Evolutionary conservation across 345 rosid species (phyloP).

Genomic region (Eutrema yunnanense): DNA sequence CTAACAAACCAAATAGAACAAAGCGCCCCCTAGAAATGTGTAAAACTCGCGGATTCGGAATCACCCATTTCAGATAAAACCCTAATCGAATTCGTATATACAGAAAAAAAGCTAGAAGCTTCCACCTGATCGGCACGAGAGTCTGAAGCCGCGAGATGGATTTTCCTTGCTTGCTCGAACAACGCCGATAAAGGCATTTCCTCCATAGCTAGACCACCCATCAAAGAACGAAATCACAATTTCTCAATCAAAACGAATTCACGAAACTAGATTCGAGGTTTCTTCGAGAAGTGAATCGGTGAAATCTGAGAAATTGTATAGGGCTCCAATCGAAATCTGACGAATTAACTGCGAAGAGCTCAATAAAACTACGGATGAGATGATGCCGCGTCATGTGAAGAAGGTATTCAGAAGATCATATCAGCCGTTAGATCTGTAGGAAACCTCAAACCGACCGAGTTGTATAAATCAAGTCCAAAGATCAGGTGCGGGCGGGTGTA

Average conservation of each 20-base stretch:
- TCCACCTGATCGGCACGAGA: slow-evolving; percentile 62
- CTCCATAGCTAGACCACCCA: slow-evolving; percentile 49
- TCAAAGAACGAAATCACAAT: neutral
- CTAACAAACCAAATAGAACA: slow-evolving; percentile 23
- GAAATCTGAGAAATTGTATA: neutral
- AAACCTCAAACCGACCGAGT: slow-evolving; percentile 3
- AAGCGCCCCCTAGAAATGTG: neutral
- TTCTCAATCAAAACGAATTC: neutral
- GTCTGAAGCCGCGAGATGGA: slow-evolving; percentile 54
- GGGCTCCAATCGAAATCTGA: slow-evolving; percentile 13
- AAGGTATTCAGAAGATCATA: neutral
- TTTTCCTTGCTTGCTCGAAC: slow-evolving; percentile 74
- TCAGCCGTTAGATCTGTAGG: slow-evolving; percentile 17
- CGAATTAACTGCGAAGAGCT: neutral
- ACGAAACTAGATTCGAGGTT: neutral
- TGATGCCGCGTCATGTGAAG: neutral
- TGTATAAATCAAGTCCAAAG: neutral
- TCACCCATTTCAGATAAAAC: neutral
- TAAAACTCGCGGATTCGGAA: neutral
- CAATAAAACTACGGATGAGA: neutral
- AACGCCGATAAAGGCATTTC: slow-evolving; percentile 63
- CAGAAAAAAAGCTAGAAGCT: neutral
- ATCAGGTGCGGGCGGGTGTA: neutral
- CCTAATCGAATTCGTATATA: neutral
- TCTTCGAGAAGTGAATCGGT: slow-evolving; percentile 5